Percentiles rank a stretch among this genome's conserved stretches.
Evolutionary conservation across 2,329 filamentous ascomycete species (phyloP).

Genomic region (Botrytis porri): DNA sequence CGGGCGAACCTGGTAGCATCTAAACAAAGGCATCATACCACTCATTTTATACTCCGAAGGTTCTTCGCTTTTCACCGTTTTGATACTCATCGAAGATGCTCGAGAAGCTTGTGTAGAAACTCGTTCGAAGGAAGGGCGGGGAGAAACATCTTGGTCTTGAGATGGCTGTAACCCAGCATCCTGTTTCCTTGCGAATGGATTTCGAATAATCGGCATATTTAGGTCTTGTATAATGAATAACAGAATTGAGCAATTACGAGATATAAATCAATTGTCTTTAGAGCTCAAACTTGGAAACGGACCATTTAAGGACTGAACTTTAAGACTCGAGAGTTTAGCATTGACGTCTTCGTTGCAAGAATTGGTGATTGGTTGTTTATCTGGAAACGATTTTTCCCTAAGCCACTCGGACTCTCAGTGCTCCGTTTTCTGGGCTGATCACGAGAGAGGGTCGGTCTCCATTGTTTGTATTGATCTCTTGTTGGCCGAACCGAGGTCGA

Average conservation of each 20-base stretch:
- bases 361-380: conserved; percentile 10
- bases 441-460: conserved; percentile 7
- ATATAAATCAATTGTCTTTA: conserved; percentile 16
- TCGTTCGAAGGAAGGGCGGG: conserved; percentile 55
- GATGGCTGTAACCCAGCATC: conserved; percentile 36
- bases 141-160: conserved; percentile 48
- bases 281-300: not conserved
- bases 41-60: conserved; percentile 77
- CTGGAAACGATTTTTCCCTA: conserved; percentile 3
- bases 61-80: conserved; percentile 58
- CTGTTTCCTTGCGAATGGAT: conserved; percentile 64
- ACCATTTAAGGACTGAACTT: not conserved
- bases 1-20: not conserved
- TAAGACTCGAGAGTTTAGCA: not conserved
- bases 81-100: conserved; percentile 60
- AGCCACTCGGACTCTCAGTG: conserved; percentile 19
- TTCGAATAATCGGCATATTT: conserved; percentile 45
- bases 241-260: not conserved
- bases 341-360: conserved; percentile 8
- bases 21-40: conserved; percentile 51
- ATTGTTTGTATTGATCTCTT: not conserved
- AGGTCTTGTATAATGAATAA: not conserved
- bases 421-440: conserved; percentile 19
- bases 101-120: conserved; percentile 62
- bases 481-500: conserved; percentile 16